Conservation (phyloP, 768 basidiomycete genomes). For the Pleurotus ostreatus region DNA sequence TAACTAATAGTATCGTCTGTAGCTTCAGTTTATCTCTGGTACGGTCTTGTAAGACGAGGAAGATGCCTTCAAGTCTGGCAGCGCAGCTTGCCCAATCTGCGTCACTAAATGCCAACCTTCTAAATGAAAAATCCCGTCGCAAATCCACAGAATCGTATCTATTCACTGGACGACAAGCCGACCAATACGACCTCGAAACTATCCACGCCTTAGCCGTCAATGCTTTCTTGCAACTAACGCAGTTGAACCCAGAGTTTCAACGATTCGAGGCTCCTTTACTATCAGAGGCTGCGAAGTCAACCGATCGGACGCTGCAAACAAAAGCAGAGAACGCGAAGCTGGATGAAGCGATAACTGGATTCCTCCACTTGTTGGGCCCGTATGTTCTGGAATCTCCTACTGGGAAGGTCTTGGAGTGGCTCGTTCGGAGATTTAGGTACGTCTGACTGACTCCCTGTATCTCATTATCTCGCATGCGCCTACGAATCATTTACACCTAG, state of each 20-base stretch:
- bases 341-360: slow-evolving; percentile 54
- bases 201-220: slow-evolving; percentile 79
- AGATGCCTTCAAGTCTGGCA: slow-evolving; percentile 72
- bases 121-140: slow-evolving; percentile 61
- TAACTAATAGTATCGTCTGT: too few species aligned
- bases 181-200: slow-evolving; percentile 83
- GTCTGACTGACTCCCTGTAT: slow-evolving; percentile 14
- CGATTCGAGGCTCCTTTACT: slow-evolving; percentile 72
- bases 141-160: slow-evolving; percentile 79
- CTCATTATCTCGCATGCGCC: neutral
- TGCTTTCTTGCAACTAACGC: slow-evolving; percentile 67
- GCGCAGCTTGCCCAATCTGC: slow-evolving; percentile 73
- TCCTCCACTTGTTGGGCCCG: slow-evolving; percentile 70
- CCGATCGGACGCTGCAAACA: slow-evolving; percentile 76
- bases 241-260: slow-evolving; percentile 54
- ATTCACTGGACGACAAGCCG: slow-evolving; percentile 78
- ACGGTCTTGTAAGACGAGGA: neutral
- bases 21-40: too few species aligned
- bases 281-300: slow-evolving; percentile 67
- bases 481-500: slow-evolving; percentile 33
- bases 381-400: slow-evolving; percentile 80
- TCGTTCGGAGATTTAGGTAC: slow-evolving; percentile 89
- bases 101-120: slow-evolving; percentile 73
- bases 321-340: slow-evolving; percentile 60
- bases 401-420: slow-evolving; percentile 88